Evolutionary conservation across 805 yeast species (phyloP).

Genomic region (Zygotorulaspora sp.): DNA sequence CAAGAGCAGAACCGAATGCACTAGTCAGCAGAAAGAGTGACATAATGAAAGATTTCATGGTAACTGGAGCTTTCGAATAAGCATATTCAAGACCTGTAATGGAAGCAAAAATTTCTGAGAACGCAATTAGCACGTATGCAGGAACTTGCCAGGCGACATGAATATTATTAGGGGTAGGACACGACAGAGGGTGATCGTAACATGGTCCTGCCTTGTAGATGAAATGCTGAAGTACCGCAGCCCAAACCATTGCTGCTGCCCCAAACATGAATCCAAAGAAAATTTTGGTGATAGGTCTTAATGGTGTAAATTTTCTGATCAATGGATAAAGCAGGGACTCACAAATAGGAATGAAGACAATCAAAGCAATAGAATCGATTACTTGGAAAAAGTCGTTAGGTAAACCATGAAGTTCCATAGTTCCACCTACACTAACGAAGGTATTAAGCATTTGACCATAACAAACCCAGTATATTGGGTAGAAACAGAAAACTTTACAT

Average conservation of each 20-base stretch:
- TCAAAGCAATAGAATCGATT: conserved; percentile 69
- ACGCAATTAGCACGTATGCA: conserved; percentile 66
- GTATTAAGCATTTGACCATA: conserved; percentile 71
- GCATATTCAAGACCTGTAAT: conserved; percentile 83
- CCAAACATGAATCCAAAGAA: conserved; percentile 65
- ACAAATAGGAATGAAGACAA: conserved; percentile 70
- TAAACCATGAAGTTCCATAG: conserved; percentile 68
- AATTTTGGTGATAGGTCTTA: conserved; percentile 70
- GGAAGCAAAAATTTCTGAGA: conserved; percentile 74
- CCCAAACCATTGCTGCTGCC: conserved; percentile 63
- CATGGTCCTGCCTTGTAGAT: conserved; percentile 73
- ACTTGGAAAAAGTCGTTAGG: conserved; percentile 79
- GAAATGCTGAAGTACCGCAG: conserved; percentile 68
- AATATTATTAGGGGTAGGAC: conserved; percentile 40
- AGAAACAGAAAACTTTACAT: conserved; percentile 67
- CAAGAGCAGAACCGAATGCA: conserved; percentile 75
- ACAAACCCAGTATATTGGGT: conserved; percentile 70
- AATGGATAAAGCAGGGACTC: conserved; percentile 56
- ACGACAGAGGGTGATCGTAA: conserved; percentile 56
- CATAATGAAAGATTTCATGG: conserved; percentile 43
- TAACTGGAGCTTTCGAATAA: conserved; percentile 72
- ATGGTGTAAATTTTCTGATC: conserved; percentile 46
- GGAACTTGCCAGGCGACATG: conserved; percentile 65
- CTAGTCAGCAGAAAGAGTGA: conserved; percentile 60
- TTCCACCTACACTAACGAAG: conserved; percentile 69